A percentile compares a stretch with the other conserved stretches of the same genome.
Evolutionary conservation across 176 grass and related monocot genomes (phyloP).

Genomic region (Oryza glaberrima): DNA sequence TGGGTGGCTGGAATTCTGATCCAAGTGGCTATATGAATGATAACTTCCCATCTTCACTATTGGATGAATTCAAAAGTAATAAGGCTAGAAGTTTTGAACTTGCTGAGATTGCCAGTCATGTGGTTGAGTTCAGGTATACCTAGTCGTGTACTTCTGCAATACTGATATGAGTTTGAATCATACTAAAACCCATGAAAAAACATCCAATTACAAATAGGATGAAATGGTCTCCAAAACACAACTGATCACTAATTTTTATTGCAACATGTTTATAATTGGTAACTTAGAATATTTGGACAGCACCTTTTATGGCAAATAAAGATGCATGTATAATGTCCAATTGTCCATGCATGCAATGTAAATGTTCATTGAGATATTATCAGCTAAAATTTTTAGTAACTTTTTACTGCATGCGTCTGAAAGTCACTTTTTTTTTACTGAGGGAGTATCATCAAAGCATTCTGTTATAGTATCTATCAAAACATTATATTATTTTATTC

Average conservation of each 20-base stretch:
- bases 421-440: neutral
- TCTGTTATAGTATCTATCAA: conserved; percentile 5
- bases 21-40: conserved; percentile 60
- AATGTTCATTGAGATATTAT: neutral
- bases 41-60: conserved; percentile 79
- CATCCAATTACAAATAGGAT: neutral
- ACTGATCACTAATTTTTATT: neutral
- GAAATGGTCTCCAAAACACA: neutral
- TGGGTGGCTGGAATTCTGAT: conserved; percentile 66
- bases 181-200: neutral
- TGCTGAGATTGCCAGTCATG: conserved; percentile 88
- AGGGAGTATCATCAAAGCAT: conserved; percentile 8
- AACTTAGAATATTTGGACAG: neutral
- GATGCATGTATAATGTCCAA: neutral
- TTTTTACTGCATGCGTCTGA: neutral
- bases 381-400: neutral
- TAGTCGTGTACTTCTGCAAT: conserved; percentile 19
- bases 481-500: conserved; percentile 26
- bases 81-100: conserved; percentile 95
- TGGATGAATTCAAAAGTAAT: conserved; percentile 95
- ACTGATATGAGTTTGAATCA: conserved; percentile 19
- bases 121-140: conserved; percentile 91
- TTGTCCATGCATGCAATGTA: neutral
- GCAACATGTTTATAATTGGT: neutral
- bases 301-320: neutral